phyloP scores from a whole-genome alignment of 139 green algal species.

The Nannochloris sp. region DNA sequence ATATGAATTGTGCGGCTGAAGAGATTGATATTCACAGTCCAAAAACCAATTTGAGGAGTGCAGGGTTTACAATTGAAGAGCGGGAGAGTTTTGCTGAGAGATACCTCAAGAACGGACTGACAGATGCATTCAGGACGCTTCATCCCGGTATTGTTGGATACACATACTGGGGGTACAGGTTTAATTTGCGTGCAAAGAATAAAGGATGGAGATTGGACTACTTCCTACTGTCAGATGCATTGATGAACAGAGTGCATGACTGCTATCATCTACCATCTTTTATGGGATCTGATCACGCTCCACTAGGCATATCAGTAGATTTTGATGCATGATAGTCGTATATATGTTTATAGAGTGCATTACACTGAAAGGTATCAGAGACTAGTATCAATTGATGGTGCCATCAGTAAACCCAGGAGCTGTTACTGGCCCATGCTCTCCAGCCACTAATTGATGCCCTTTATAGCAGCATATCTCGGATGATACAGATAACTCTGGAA shows the following conservation, averaged over 20 bases:
- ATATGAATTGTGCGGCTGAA: slow-evolving; percentile 39
- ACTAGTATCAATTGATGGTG: neutral
- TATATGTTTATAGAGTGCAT: too few species aligned
- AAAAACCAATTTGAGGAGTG: slow-evolving; percentile 53
- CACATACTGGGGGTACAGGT: slow-evolving; percentile 59
- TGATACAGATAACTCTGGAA: slow-evolving; percentile 23
- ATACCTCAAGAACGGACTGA: slow-evolving; percentile 37
- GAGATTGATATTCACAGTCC: slow-evolving; percentile 73
- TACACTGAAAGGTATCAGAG: too few species aligned
- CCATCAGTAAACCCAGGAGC: slow-evolving; percentile 24
- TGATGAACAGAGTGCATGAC: slow-evolving; percentile 40
- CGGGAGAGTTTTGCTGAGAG: slow-evolving; percentile 43
- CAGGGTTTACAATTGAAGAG: slow-evolving; percentile 73
- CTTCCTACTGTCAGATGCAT: slow-evolving; percentile 44
- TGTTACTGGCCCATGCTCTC: slow-evolving; percentile 7
- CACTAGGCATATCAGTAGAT: slow-evolving; percentile 8
- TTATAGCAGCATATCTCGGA: slow-evolving; percentile 18
- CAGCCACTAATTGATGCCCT: slow-evolving; percentile 17
- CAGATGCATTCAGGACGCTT: slow-evolving; percentile 50
- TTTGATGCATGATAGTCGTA: neutral
- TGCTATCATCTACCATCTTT: slow-evolving; percentile 49
- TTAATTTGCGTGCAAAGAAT: slow-evolving; percentile 36
- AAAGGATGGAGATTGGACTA: slow-evolving; percentile 73
- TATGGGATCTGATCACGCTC: slow-evolving; percentile 32
- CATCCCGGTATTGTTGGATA: slow-evolving; percentile 44